A percentile compares a stretch with the other conserved stretches of the same genome.
These are phyloP conservation scores for Antitrichia curtipendula DNA, from an alignment of 225 moss, liverwort and hornwort species.

Conservation along the genomic window DNA sequence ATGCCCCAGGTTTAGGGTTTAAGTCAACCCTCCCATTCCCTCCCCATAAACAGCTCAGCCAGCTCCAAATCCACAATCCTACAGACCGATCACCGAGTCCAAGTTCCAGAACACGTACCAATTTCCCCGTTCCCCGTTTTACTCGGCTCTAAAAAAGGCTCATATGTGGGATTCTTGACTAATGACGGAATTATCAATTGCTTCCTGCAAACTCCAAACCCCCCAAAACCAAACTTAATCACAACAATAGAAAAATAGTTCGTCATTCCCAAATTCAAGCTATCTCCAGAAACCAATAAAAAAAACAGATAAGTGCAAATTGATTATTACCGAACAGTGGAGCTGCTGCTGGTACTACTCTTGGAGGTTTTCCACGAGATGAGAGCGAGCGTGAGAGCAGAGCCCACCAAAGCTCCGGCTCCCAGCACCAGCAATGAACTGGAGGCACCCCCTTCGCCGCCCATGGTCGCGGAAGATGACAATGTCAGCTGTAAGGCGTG, in stretches of 20 bases:
- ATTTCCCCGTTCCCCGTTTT: slow-evolving; percentile 5
- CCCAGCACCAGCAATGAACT: slow-evolving; percentile 33
- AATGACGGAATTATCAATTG: slow-evolving; percentile 12
- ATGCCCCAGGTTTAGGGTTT: slow-evolving; percentile 5
- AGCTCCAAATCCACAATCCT: not conserved
- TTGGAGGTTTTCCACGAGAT: slow-evolving; percentile 19
- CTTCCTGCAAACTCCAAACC: not conserved
- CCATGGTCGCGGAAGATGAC: slow-evolving; percentile 7
- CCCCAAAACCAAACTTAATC: not conserved
- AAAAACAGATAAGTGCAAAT: not conserved
- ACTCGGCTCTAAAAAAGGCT: slow-evolving; percentile 16
- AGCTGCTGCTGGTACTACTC: not conserved
- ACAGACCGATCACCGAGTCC: not conserved
- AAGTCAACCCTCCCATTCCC: not conserved
- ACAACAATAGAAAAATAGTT: too few species aligned
- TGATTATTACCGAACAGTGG: not conserved
- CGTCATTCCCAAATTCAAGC: not conserved
- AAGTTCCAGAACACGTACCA: slow-evolving; percentile 8
- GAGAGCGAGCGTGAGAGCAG: slow-evolving; percentile 37
- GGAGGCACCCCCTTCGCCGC: slow-evolving; percentile 1
- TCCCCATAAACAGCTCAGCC: not conserved
- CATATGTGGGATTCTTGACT: slow-evolving; percentile 37
- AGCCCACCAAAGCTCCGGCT: slow-evolving; percentile 32
- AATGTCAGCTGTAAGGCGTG: not conserved
- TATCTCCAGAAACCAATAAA: not conserved